These are phyloP conservation scores for Pulveroboletus sp. DNA, from an alignment of 1,284 basidiomycete species.

Conservation along the genomic window DNA sequence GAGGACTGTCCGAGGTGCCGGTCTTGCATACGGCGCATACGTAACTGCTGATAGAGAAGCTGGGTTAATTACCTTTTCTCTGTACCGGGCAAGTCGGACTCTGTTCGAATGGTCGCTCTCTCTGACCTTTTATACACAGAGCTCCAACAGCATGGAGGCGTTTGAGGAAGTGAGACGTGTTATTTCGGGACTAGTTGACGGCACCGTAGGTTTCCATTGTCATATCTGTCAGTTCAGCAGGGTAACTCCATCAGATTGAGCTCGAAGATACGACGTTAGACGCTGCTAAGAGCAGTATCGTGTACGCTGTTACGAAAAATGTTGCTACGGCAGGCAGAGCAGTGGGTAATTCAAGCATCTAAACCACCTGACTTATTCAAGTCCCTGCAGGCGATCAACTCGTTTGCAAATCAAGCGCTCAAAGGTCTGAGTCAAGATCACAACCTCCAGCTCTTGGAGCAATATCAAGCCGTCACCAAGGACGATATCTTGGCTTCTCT, in stretches of 20 bases:
- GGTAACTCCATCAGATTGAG: slow-evolving; percentile 53
- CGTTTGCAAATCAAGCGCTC: slow-evolving; percentile 85
- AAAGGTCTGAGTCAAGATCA: slow-evolving; percentile 75
- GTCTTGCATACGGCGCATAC: slow-evolving; percentile 91
- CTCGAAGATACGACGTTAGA: slow-evolving; percentile 86
- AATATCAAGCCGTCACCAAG: slow-evolving; percentile 76
- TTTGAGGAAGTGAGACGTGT: slow-evolving; percentile 80
- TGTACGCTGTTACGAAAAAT: slow-evolving; percentile 76
- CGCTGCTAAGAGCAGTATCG: slow-evolving; percentile 89
- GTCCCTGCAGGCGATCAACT: slow-evolving; percentile 58
- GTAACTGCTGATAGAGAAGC: slow-evolving; percentile 79
- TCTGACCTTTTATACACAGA: slow-evolving; percentile 42
- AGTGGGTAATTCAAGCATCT: slow-evolving; percentile 44
- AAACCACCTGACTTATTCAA: slow-evolving; percentile 1
- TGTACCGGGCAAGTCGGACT: slow-evolving; percentile 66
- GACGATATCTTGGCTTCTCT: slow-evolving; percentile 73
- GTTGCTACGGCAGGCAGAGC: slow-evolving; percentile 85
- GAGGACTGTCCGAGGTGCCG: slow-evolving; percentile 87
- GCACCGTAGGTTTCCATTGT: slow-evolving; percentile 55
- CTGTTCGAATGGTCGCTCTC: neutral
- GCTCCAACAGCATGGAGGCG: slow-evolving; percentile 84
- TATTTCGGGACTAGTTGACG: slow-evolving; percentile 72
- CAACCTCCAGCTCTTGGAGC: slow-evolving; percentile 72
- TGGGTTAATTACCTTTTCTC: slow-evolving; percentile 76
- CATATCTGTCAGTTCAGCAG: neutral